Percentiles rank a stretch among this genome's conserved stretches.
phyloP scores from a whole-genome alignment of 192 early-diverging fungal genomes.

The Entomortierella beljakovae region DNA sequence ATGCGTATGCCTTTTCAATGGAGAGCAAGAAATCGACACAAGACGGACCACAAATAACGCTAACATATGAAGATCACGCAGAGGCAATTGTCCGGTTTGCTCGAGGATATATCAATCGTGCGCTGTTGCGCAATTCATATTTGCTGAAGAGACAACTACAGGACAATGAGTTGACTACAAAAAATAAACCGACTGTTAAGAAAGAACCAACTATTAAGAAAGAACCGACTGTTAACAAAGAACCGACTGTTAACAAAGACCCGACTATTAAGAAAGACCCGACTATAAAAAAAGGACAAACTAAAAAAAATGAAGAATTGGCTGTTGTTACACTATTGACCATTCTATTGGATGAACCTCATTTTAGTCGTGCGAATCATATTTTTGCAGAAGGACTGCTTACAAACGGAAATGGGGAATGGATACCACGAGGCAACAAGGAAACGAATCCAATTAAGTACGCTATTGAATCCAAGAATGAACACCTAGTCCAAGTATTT shows the following conservation, averaged over 20 bases:
- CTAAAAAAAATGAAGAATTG: too few species aligned
- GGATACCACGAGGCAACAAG: conserved; percentile 37
- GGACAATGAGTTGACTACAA: too few species aligned
- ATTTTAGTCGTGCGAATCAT: conserved; percentile 1
- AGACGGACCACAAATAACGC: conserved; percentile 2
- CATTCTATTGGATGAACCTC: conserved; percentile 11
- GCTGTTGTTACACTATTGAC: conserved; percentile 28
- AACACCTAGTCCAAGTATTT: conserved; percentile 12
- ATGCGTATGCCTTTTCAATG: conserved; percentile 12
- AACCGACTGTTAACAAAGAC: too few species aligned
- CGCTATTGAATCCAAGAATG: conserved; percentile 29
- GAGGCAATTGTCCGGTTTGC: conserved; percentile 34
- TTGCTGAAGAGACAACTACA: too few species aligned
- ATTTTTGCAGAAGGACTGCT: conserved; percentile 33
- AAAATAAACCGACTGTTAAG: too few species aligned
- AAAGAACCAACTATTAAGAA: too few species aligned
- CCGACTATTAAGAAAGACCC: too few species aligned
- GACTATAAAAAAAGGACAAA: too few species aligned
- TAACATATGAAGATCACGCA: conserved; percentile 30
- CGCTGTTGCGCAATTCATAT: conserved; percentile 15
- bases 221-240: too few species aligned
- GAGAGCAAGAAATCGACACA: conserved; percentile 14
- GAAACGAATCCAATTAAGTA: conserved; percentile 23
- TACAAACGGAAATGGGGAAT: conserved; percentile 10
- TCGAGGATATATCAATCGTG: conserved; percentile 32